Evolutionary conservation across 257 asterid species (phyloP), one percentile per base, ranked within the genome.

Genomic region (Ilex asprella): DNA sequence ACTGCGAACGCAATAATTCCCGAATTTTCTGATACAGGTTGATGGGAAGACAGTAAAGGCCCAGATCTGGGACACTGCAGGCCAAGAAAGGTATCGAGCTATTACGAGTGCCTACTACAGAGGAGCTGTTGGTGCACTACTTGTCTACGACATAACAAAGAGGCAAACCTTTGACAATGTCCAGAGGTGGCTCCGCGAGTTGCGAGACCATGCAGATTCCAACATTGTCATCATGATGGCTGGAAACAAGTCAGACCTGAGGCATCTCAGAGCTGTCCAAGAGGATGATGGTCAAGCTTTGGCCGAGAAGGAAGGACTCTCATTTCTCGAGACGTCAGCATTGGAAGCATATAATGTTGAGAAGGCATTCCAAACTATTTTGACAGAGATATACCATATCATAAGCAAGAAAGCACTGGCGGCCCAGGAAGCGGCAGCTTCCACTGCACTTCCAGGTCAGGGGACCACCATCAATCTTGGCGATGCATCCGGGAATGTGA

Each of bases 31-130:
- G 67, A 50, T 53, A 44, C 82, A 82, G 93, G 84, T 87, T 50
- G 93, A 87, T 71, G 90, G 90, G 51, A 87, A 82, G 75, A 87
- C 90, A 3, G 90, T 87, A 56, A 84, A 87, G 75, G 95, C 90
- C 69, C 95, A 87, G 58, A 82, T 87, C 57, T 84, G 95, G 93
- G 95, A 87, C 76, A 87, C 95, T 35, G 95, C 95, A 21, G 95
- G 92, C 43, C 95, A 87, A 64, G 95, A 87, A 78, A 78, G 95
- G 77, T 87, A 87, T 53, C 81, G 93, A 27, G 95, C 95, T 5
- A 87, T 87, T 49, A 84, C 93, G 39, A 84, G 95, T 63, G 95
- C 95, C 49, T 87, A 84, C 73, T 87, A 87, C 72, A 78, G 95
- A 82, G 93, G 95, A 64, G 90, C 93, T 44, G 93, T 84, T 6